Base-by-base conservation (phyloP, 1,284 basidiomycete genomes). In the Fomitopsis pinicola region DNA sequence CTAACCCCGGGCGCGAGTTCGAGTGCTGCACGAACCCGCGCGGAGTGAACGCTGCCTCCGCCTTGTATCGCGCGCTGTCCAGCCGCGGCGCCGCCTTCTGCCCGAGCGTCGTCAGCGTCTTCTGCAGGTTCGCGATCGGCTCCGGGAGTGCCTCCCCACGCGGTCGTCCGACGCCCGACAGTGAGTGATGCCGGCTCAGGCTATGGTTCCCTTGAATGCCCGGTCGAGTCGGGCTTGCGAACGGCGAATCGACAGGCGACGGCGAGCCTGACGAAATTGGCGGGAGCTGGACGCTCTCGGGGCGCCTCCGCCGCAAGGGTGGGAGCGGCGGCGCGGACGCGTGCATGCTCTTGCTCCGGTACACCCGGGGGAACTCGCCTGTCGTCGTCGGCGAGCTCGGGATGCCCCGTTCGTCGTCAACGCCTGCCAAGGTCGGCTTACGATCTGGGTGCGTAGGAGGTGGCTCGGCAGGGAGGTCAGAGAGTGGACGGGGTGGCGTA, bases 371-470 rank as follows among this genome's bases (percentile, higher is more conserved):
- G 1, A 74, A 72, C 12, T 73, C 62, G 19, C 52, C 52, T 17
- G 36, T 40, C 17, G 52, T 15, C 3, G 52, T n/a, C 5, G 75
- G 71, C 1, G 75, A 63, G 8, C 63, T 64, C 33, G 57, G 55
- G 26, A 54, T 55, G 55, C 64, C 52, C 17, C 66, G 67, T 48
- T 73, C 71, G 45, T 53, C 38, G 48, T 66, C 65, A 0, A 60
- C 33, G 28, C 61, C 61, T 54, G 52, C 65, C 60, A 67, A 19
- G 30, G 67, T 62, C 0, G 75, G 67, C 60, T 82, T 81, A 35
- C 84, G 80, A 63, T 82, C 81, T 0, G 88, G 87, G 68, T 89
- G 88, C 5, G 72, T 82, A 0, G 85, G 86, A 0, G 85, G 84
- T 0, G 78, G 71, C 30, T 70, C 68, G 9, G 68, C 61, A 7